Evolutionary conservation across 2,329 filamentous ascomycete species (phyloP).

Genomic region (Leptographium flavum): DNA sequence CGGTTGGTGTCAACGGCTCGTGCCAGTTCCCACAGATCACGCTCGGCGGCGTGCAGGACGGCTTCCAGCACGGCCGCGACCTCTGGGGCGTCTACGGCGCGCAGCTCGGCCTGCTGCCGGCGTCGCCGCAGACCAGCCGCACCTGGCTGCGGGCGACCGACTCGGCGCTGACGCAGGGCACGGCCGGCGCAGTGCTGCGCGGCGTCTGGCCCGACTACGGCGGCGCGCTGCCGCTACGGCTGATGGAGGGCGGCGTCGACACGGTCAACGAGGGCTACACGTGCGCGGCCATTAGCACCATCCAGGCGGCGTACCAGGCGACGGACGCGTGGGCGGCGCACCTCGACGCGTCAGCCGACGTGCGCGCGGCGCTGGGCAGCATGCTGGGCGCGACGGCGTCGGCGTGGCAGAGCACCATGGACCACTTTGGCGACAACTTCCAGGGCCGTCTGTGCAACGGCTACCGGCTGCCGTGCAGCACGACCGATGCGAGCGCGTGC

Average conservation of each 20-base stretch:
- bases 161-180: slow-evolving; percentile 1
- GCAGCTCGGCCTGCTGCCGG: slow-evolving; percentile 1
- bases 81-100: slow-evolving; percentile 3
- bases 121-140: background rate
- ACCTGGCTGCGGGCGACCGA: background rate
- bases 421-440: slow-evolving; percentile 6
- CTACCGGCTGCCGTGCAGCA: slow-evolving; percentile 4
- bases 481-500: background rate
- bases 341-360: background rate
- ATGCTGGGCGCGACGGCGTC: background rate
- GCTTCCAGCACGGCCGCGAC: slow-evolving; percentile 2
- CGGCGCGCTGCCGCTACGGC: slow-evolving; percentile 2
- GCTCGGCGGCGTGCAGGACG: slow-evolving; percentile 2
- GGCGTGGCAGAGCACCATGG: slow-evolving; percentile 3
- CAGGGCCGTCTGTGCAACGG: slow-evolving; percentile 5
- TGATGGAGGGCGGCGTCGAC: background rate
- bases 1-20: background rate
- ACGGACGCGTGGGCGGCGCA: slow-evolving; percentile 1
- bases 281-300: background rate
- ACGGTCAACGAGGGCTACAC: slow-evolving; percentile 3
- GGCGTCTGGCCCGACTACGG: slow-evolving; percentile 1
- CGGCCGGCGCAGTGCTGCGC: slow-evolving; percentile 1
- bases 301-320: background rate
- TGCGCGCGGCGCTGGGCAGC: background rate
- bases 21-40: slow-evolving; percentile 5